Percentiles rank a stretch among this genome's conserved stretches.
phyloP scores from a whole-genome alignment of 805 yeast species.

The Monosporozyma servazzii region DNA sequence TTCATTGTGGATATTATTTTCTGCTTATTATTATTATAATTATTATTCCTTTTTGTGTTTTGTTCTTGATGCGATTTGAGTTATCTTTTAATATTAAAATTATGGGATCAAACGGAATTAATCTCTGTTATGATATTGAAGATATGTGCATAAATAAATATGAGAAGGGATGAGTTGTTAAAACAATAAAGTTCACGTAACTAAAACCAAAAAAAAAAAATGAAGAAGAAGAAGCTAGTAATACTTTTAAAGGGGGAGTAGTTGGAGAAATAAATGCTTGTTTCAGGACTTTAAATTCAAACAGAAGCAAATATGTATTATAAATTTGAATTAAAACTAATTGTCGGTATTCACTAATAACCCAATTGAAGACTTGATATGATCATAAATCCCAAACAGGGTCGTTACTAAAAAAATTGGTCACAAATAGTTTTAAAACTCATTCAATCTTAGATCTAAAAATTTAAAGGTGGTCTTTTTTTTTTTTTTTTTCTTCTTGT shows the following conservation, averaged over 20 bases:
- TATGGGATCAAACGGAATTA: background rate
- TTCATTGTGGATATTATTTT: constrained; percentile 7
- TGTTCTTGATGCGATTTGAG: no score
- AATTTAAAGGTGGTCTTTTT: background rate
- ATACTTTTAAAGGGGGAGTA: background rate
- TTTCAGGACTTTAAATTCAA: background rate
- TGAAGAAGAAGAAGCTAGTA: background rate
- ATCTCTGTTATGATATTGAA: background rate
- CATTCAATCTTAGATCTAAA: background rate
- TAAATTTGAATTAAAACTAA: background rate
- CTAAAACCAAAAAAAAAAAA: background rate
- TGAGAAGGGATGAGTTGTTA: background rate
- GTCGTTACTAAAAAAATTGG: background rate
- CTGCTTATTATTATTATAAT: background rate
- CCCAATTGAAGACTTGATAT: background rate
- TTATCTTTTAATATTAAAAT: no score
- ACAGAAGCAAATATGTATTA: background rate
- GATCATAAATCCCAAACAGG: background rate
- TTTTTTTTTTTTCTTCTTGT: no score
- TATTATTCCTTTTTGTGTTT: no score
- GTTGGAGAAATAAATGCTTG: background rate
- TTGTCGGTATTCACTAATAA: background rate
- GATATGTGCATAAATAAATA: background rate
- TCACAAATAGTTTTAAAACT: background rate
- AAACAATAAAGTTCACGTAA: background rate